Evolutionary conservation across 257 asterid genomes (phyloP).

Genomic region (Plantago ovata): DNA sequence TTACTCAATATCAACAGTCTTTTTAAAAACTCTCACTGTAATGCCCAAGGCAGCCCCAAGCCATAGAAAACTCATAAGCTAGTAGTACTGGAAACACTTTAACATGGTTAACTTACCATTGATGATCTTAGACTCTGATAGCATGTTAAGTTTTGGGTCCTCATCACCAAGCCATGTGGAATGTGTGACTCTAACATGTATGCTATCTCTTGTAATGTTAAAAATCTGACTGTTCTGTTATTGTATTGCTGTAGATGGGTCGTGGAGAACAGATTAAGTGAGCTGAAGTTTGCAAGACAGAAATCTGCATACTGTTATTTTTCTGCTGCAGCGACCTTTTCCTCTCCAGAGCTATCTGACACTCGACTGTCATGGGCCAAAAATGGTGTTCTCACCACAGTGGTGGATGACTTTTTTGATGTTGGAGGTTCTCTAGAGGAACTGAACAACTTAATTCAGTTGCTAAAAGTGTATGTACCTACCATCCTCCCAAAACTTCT

Average conservation of each 20-base stretch:
- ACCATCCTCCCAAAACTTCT: too few species aligned
- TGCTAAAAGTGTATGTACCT: slow-evolving; percentile 56
- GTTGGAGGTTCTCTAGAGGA: slow-evolving; percentile 82
- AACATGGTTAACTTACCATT: too few species aligned
- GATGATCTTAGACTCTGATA: too few species aligned
- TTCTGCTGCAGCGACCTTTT: slow-evolving; percentile 75
- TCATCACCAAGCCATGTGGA: too few species aligned
- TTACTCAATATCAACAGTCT: too few species aligned
- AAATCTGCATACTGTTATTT: slow-evolving; percentile 86
- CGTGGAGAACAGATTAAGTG: slow-evolving; percentile 57
- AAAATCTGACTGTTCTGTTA: slow-evolving; percentile 4
- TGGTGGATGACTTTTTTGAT: slow-evolving; percentile 91
- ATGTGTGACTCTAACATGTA: too few species aligned
- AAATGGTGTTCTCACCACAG: slow-evolving; percentile 75
- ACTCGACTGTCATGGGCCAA: slow-evolving; percentile 95
- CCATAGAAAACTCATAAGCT: too few species aligned
- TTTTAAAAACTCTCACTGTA: too few species aligned
- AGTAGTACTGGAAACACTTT: too few species aligned
- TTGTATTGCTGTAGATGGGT: slow-evolving; percentile 62
- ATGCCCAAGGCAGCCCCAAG: too few species aligned
- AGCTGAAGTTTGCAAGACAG: slow-evolving; percentile 80
- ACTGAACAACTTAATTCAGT: slow-evolving; percentile 53
- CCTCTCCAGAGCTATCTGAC: slow-evolving; percentile 68
- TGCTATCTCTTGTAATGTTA: background rate
- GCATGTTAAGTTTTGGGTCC: too few species aligned